phyloP scores from a whole-genome alignment of 352 stramenopile genomes.

The Globisporangium ultimum region DNA sequence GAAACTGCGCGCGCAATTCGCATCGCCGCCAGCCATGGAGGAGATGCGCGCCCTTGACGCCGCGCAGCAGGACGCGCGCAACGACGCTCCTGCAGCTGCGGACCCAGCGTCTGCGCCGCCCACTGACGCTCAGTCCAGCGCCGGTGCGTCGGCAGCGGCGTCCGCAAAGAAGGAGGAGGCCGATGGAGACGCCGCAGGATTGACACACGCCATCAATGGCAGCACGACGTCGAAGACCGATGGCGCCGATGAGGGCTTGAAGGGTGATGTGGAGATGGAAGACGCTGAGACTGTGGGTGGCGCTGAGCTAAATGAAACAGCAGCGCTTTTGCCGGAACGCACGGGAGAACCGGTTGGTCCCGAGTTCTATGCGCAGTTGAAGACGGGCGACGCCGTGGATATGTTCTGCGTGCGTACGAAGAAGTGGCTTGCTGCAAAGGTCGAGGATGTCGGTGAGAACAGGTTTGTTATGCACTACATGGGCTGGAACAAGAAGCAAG shows the following conservation, averaged over 20 bases:
- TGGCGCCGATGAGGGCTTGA: background rate
- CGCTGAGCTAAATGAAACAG: background rate
- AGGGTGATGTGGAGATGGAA: background rate
- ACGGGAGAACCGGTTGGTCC: background rate
- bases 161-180: background rate
- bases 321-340: background rate
- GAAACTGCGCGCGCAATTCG: background rate
- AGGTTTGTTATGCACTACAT: conserved; percentile 57
- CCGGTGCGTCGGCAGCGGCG: background rate
- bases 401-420: conserved; percentile 50
- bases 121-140: background rate
- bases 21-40: background rate
- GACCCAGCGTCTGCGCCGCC: background rate
- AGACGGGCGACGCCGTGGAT: conserved; percentile 44
- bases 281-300: background rate
- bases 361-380: conserved; percentile 18
- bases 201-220: background rate
- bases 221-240: background rate
- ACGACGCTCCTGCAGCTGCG: too few species aligned
- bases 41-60: background rate
- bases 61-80: background rate
- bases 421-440: conserved; percentile 58
- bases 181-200: background rate
- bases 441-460: conserved; percentile 28
- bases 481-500: conserved; percentile 54